A percentile compares a stretch with the other conserved stretches of the same genome.
Evolutionary conservation across 1,284 basidiomycete species (phyloP).

Genomic region (Ustilago xerochloae): DNA sequence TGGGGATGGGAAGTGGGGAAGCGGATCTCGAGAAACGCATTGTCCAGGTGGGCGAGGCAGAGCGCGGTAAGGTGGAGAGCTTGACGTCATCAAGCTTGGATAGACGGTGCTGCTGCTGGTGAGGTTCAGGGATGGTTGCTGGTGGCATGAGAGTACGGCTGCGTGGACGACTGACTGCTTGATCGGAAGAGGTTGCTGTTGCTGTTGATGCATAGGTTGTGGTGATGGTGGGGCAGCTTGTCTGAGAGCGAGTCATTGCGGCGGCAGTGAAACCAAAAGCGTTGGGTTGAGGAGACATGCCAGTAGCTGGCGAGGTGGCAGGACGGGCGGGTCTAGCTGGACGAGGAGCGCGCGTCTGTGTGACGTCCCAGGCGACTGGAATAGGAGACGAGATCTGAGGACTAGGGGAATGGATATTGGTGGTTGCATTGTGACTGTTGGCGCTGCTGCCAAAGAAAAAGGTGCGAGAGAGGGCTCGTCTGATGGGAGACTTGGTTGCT

Average conservation of each 20-base stretch:
- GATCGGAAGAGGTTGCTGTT: too few species aligned
- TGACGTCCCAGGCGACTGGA: not conserved
- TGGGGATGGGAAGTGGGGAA: constrained; percentile 1
- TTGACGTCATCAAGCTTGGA: not conserved
- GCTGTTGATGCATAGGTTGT: constrained; percentile 1
- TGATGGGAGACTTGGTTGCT: constrained; percentile 29
- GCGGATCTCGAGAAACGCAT: constrained; percentile 9
- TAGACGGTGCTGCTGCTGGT: not conserved
- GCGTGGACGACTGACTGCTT: constrained; percentile 7
- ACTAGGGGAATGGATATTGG: not conserved
- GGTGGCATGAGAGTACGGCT: constrained; percentile 22
- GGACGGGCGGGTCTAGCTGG: constrained; percentile 13
- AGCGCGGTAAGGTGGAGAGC: constrained; percentile 3
- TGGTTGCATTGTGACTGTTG: not conserved
- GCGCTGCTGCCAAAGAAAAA: constrained; percentile 24
- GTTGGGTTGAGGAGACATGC: constrained; percentile 8
- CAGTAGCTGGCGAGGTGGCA: constrained; percentile 7
- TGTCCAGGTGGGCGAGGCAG: constrained; percentile 13
- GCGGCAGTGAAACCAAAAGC: constrained; percentile 8
- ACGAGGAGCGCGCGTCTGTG: constrained; percentile 6
- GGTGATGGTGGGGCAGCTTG: constrained; percentile 11
- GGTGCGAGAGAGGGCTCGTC: constrained; percentile 25
- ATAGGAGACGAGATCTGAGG: constrained; percentile 14
- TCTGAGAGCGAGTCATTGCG: constrained; percentile 11
- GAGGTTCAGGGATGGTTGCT: not conserved